Conservation (phyloP, 176 grass and related monocot genomes). For the Rhipidocladum racemiflorum region DNA sequence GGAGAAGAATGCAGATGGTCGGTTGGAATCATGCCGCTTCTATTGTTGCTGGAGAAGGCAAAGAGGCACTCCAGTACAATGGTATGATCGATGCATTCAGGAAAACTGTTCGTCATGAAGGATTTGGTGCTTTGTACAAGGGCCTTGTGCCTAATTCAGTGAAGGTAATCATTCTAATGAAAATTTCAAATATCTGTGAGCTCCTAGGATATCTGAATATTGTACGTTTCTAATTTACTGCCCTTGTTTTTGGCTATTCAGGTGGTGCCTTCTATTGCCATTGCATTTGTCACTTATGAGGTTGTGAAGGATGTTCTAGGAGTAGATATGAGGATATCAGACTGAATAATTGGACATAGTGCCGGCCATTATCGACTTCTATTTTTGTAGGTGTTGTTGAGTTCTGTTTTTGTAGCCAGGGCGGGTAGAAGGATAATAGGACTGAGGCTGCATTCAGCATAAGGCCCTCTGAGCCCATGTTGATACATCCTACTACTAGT, state of each 20-base stretch:
- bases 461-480: slow-evolving; percentile 58
- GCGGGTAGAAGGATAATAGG: slow-evolving; percentile 52
- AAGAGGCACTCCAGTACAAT: slow-evolving; percentile 65
- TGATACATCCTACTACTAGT: slow-evolving; percentile 60
- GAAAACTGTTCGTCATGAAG: slow-evolving; percentile 88
- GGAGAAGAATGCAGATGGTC: slow-evolving; percentile 99
- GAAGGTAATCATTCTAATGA: slow-evolving; percentile 50
- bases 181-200: background rate
- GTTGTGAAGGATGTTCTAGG: slow-evolving; percentile 93
- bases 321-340: slow-evolving; percentile 98
- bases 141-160: slow-evolving; percentile 96
- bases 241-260: slow-evolving; percentile 20
- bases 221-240: background rate
- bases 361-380: slow-evolving; percentile 40
- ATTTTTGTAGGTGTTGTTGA: slow-evolving; percentile 54
- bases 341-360: slow-evolving; percentile 54
- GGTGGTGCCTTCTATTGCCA: slow-evolving; percentile 94
- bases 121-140: slow-evolving; percentile 90
- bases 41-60: slow-evolving; percentile 65
- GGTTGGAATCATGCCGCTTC: slow-evolving; percentile 90
- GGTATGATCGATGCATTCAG: slow-evolving; percentile 95
- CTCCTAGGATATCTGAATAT: background rate
- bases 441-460: slow-evolving; percentile 53
- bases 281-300: slow-evolving; percentile 98
- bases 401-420: slow-evolving; percentile 61